phyloP scores from a whole-genome alignment of 495 filamentous ascomycete genomes.

The Trichoderma virens region DNA sequence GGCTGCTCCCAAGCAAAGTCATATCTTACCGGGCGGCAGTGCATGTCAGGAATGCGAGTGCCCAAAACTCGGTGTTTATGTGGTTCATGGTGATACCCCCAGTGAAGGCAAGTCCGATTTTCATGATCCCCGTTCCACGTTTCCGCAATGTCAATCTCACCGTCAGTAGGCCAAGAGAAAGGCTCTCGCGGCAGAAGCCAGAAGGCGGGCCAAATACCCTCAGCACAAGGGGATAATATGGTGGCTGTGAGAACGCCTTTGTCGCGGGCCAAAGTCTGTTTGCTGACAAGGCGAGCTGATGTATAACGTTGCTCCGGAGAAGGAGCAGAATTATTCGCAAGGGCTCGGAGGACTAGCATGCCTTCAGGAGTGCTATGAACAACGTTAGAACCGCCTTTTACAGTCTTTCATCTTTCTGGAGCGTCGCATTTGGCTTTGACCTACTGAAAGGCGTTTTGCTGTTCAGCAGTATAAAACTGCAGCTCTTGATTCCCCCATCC shows the following conservation, averaged over 20 bases:
- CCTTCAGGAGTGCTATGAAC: conserved; percentile 22
- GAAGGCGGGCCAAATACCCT: conserved; percentile 36
- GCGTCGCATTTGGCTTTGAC: background rate
- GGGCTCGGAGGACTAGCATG: conserved; percentile 32
- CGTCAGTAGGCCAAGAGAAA: conserved; percentile 48
- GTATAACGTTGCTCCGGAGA: conserved; percentile 28
- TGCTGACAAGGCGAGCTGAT: conserved; percentile 30
- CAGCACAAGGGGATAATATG: conserved; percentile 30
- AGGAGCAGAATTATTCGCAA: conserved; percentile 19
- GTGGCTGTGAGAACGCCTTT: conserved; percentile 29
- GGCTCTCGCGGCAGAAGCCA: conserved; percentile 38
- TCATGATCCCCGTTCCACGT: conserved; percentile 29
- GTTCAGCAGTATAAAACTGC: conserved; percentile 31
- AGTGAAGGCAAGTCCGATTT: conserved; percentile 40
- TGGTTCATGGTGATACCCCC: conserved; percentile 36
- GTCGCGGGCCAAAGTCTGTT: conserved; percentile 28
- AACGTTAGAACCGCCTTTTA: background rate
- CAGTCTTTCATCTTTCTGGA: background rate
- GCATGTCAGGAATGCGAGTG: conserved; percentile 25
- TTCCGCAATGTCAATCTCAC: conserved; percentile 59
- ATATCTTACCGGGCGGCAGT: conserved; percentile 20
- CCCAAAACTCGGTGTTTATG: conserved; percentile 34
- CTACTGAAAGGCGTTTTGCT: conserved; percentile 29
- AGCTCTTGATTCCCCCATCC: conserved; percentile 42
- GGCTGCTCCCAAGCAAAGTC: conserved; percentile 33